Base-by-base conservation (phyloP, 2,329 filamentous ascomycete species). In the Neospermospora avenae region DNA sequence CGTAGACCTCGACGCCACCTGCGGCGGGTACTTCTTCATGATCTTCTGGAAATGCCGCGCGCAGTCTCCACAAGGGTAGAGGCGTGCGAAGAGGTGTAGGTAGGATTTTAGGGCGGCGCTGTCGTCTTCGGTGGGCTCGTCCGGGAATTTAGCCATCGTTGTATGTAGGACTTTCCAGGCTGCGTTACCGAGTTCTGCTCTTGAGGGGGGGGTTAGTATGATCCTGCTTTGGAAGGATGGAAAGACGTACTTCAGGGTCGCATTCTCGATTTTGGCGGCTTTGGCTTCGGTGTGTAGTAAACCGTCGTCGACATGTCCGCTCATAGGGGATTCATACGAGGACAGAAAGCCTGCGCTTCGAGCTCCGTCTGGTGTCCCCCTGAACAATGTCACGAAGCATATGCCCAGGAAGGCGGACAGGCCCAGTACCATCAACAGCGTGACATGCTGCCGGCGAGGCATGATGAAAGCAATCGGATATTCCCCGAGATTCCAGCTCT, bases 211-310 rank as follows among this genome's bases (percentile, higher is more conserved):
- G n/a, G 53, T 66, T 49, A 69, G 65, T 31, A 53, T 3, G 13
- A 34, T 25, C 22, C 13, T 3, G 44, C 48, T 4, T 20, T 25
- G 20, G n/a, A 42, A 6, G 11, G 51, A 35, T 2, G 18, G 41
- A 10, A 13, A 70, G 80, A 31, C 11, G 53, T 78, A 88, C 86
- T 93, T 95, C 57, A 85, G 78, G 6, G 90, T 95, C 62, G 88
- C 89, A 75, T 95, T 95, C 71, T 90, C 90, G 56, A 95, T 78
- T 75, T 91, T 92, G 1, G 89, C 87, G 54, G 90, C 90, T 69
- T 92, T 93, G 3, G 86, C 87, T 58, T 84, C 84, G 58, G 89
- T 89, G 18, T 81, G 79, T 22, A 91, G 77, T 18, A 88, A 74
- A 45, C 74, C 74, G 25, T 77, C 73, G 1, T 82, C 75, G 28